Percentiles rank a stretch among this genome's conserved stretches.
phyloP scores from a whole-genome alignment of 192 early-diverging fungal genomes.

The Kappamyces sp. region DNA sequence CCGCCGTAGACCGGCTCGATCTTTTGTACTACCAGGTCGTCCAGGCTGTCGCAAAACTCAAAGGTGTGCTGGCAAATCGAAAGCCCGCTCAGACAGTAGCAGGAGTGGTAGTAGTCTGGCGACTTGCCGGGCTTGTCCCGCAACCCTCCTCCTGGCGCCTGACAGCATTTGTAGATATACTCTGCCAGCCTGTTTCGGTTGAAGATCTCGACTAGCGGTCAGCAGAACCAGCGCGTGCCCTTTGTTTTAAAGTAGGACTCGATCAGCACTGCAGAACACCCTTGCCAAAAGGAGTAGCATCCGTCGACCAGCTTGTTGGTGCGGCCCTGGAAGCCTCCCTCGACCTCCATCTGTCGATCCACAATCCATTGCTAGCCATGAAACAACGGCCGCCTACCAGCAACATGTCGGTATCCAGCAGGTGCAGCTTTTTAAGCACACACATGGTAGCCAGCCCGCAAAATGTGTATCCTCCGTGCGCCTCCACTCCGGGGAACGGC shows the following conservation, averaged over 20 bases:
- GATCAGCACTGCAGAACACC: constrained; percentile 70
- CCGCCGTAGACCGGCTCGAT: neutral
- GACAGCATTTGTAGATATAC: constrained; percentile 85
- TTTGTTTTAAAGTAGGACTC: constrained; percentile 31
- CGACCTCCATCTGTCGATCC: constrained; percentile 75
- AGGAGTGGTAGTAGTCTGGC: constrained; percentile 91
- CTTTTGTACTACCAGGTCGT: neutral
- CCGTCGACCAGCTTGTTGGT: constrained; percentile 98
- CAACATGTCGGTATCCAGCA: constrained; percentile 57
- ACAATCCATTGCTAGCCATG: constrained; percentile 60
- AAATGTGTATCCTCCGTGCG: constrained; percentile 93
- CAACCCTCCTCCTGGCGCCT: constrained; percentile 70
- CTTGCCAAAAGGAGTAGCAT: constrained; percentile 96
- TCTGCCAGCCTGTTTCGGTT: constrained; percentile 59
- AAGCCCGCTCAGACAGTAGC: constrained; percentile 83
- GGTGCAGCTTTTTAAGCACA: constrained; percentile 59
- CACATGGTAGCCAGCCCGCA: constrained; percentile 86
- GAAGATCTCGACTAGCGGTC: constrained; percentile 18
- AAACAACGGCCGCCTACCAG: constrained; percentile 30
- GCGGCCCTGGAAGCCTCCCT: constrained; percentile 94
- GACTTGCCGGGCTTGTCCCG: constrained; percentile 89
- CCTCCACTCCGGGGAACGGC: constrained; percentile 73
- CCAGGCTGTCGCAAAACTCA: constrained; percentile 37
- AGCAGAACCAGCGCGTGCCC: neutral
- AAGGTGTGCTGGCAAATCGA: constrained; percentile 68